These are phyloP conservation scores for Leishmania turanica DNA, from an alignment of 208 protist genomes.

Conservation along the genomic window DNA sequence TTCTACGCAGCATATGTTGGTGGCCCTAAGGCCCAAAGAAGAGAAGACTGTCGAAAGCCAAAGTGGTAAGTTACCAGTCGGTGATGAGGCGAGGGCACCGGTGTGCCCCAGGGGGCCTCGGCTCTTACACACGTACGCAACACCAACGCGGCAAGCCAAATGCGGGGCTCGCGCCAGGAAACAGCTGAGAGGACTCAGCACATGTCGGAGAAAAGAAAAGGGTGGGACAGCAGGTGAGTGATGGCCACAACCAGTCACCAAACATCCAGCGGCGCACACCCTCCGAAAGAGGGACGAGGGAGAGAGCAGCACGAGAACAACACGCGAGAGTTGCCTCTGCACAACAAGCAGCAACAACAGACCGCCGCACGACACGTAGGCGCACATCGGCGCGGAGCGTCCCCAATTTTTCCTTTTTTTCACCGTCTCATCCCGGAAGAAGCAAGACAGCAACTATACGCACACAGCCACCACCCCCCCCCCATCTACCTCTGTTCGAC, in stretches of 20 bases:
- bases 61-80: background rate
- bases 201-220: slow-evolving; percentile 2
- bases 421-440: background rate
- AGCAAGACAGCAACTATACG: background rate
- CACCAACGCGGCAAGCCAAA: background rate
- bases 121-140: background rate
- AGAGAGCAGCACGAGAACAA: background rate
- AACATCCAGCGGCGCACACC: background rate
- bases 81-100: background rate
- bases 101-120: background rate
- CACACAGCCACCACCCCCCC: background rate
- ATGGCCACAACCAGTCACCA: background rate
- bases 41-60: background rate
- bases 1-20: slow-evolving; percentile 14
- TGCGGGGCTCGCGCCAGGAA: background rate
- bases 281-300: background rate
- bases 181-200: background rate
- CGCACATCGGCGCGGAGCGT: background rate
- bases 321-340: background rate
- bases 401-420: background rate
- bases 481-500: background rate
- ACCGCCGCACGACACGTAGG: background rate
- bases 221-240: background rate
- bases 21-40: background rate
- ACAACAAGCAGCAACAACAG: background rate